Evolutionary conservation across 2,329 filamentous ascomycete genomes (phyloP).

Genomic region (Fusarium sp.): DNA sequence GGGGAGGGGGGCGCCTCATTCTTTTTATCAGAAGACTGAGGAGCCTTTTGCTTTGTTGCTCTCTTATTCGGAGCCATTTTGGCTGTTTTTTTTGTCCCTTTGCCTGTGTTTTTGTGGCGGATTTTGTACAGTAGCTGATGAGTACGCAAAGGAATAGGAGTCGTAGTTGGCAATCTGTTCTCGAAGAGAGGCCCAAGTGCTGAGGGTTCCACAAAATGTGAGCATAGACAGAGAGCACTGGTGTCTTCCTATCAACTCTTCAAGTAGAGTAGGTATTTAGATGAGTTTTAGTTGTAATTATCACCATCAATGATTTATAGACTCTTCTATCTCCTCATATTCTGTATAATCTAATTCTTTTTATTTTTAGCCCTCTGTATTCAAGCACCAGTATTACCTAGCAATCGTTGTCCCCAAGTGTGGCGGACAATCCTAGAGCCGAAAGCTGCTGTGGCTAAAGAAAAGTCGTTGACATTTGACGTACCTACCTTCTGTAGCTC

Average conservation of each 20-base stretch:
- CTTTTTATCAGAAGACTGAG: constrained; percentile 40
- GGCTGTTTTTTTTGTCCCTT: background rate
- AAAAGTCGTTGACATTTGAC: constrained; percentile 26
- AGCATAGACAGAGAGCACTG: constrained; percentile 1
- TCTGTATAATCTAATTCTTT: background rate
- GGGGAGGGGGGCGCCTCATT: constrained; percentile 63
- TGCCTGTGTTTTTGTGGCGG: background rate
- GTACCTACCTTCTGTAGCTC: constrained; percentile 7
- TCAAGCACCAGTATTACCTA: background rate
- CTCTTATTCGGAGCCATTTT: constrained; percentile 50
- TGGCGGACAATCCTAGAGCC: constrained; percentile 41
- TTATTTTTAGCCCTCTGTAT: background rate
- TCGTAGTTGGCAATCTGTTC: constrained; percentile 35
- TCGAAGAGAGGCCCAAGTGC: constrained; percentile 18
- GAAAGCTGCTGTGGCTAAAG: constrained; percentile 31
- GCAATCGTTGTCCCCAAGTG: constrained; percentile 4
- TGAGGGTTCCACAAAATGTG: constrained; percentile 33
- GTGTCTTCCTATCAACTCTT: background rate
- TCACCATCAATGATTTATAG: too few relatives aligned
- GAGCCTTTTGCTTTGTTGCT: constrained; percentile 45
- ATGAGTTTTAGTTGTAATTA: background rate
- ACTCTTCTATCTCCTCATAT: background rate
- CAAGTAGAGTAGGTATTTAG: background rate
- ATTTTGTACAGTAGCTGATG: constrained; percentile 13
- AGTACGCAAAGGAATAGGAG: constrained; percentile 13